Evolutionary conservation across 495 filamentous ascomycete species (phyloP).

Genomic region (Niebla homalea): DNA sequence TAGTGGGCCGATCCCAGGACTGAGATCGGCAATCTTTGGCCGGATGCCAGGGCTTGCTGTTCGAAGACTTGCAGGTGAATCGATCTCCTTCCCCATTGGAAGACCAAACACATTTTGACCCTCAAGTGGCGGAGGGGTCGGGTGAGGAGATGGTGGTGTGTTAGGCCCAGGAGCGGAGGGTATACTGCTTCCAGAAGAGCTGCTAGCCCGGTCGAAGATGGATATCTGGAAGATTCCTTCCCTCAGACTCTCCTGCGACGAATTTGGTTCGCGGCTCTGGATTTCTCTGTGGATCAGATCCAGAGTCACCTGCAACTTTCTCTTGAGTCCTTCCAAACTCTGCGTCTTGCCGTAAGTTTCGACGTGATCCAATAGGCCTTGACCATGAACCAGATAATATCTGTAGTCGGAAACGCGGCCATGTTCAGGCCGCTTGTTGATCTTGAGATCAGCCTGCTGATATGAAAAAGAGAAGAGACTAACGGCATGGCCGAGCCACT

Average conservation of each 20-base stretch:
- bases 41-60: constrained; percentile 5
- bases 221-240: constrained; percentile 40
- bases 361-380: constrained; percentile 27
- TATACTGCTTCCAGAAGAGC: constrained; percentile 41
- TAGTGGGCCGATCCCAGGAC: constrained; percentile 16
- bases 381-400: constrained; percentile 30
- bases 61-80: constrained; percentile 11
- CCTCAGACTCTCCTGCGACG: constrained; percentile 33
- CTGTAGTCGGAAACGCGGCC: constrained; percentile 16
- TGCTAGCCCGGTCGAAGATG: constrained; percentile 61
- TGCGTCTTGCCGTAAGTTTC: constrained; percentile 28
- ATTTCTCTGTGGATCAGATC: constrained; percentile 44
- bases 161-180: constrained; percentile 21
- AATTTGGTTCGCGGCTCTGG: constrained; percentile 37
- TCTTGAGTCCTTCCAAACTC: constrained; percentile 26
- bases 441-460: constrained; percentile 15
- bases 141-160: constrained; percentile 13
- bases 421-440: constrained; percentile 9
- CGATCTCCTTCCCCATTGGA: constrained; percentile 8
- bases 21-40: constrained; percentile 21
- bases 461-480: constrained; percentile 30
- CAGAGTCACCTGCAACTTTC: constrained; percentile 34
- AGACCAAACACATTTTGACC: constrained; percentile 11
- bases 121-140: constrained; percentile 13
- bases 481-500: constrained; percentile 19